Percentiles rank a stretch among this genome's conserved stretches.
Conservation (phyloP, 1,284 basidiomycete species). For the Athelia sp. region DNA sequence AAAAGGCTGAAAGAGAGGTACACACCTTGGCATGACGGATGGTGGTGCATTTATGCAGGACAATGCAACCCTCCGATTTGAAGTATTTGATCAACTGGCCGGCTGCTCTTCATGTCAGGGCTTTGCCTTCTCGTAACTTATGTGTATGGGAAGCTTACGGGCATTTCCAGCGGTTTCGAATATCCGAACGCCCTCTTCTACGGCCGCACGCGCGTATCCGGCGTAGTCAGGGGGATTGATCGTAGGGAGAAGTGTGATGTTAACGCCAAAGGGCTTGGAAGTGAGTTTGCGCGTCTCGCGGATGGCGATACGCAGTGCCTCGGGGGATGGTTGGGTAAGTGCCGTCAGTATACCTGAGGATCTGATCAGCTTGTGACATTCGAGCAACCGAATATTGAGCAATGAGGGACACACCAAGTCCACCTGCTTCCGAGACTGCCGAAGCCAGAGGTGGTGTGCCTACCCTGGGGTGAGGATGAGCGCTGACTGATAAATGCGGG, state of each 20-base stretch:
- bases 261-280: constrained; percentile 83
- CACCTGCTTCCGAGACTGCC: constrained; percentile 85
- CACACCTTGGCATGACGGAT: constrained; percentile 79
- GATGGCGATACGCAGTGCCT: constrained; percentile 82
- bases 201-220: constrained; percentile 75
- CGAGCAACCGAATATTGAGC: neutral
- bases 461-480: constrained; percentile 47
- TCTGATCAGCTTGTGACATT: constrained; percentile 4
- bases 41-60: constrained; percentile 91
- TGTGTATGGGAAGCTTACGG: constrained; percentile 42
- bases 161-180: constrained; percentile 95
- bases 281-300: constrained; percentile 70
- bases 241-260: constrained; percentile 85
- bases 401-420: constrained; percentile 51
- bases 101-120: constrained; percentile 34
- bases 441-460: constrained; percentile 70
- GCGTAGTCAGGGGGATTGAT: constrained; percentile 92
- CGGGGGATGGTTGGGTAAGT: constrained; percentile 82
- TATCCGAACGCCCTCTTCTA: constrained; percentile 85
- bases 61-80: constrained; percentile 71
- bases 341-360: constrained; percentile 75
- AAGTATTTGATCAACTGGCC: constrained; percentile 78
- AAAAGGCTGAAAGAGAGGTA: neutral
- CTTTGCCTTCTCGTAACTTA: neutral
- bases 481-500: constrained; percentile 14